phyloP scores from a whole-genome alignment of 2,329 filamentous ascomycete genomes.

The Talaromyces piceae region DNA sequence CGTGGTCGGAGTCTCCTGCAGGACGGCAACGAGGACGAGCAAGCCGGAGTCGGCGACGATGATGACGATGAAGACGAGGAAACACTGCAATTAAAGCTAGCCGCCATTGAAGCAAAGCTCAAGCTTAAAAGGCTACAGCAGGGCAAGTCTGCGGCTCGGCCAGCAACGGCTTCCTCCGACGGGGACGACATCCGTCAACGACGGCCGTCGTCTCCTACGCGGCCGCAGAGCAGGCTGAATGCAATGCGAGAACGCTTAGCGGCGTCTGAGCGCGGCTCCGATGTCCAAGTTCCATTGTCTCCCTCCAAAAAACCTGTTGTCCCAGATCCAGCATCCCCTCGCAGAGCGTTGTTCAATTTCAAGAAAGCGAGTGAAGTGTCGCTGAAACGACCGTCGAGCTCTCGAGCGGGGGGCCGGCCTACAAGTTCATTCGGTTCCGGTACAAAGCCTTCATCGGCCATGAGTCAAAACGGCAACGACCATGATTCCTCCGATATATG shows the following conservation, averaged over 20 bases:
- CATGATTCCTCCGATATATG: constrained; percentile 18
- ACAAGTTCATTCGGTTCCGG: constrained; percentile 23
- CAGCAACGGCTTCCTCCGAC: constrained; percentile 19
- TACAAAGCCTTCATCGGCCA: constrained; percentile 20
- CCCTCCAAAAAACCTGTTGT: constrained; percentile 47
- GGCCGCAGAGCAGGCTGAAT: constrained; percentile 14
- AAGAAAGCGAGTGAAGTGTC: constrained; percentile 80
- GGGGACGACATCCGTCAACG: constrained; percentile 7
- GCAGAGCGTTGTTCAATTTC: constrained; percentile 73
- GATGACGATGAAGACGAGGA: constrained; percentile 81
- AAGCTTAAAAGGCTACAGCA: constrained; percentile 82
- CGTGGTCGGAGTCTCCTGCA: constrained; percentile 21
- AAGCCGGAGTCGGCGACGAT: constrained; percentile 41
- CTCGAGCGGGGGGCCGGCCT: constrained; percentile 22
- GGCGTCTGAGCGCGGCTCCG: constrained; percentile 15
- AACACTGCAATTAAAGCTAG: constrained; percentile 74
- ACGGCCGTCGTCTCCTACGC: constrained; percentile 13
- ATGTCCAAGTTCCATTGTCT: constrained; percentile 71
- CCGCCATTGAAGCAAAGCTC: constrained; percentile 80
- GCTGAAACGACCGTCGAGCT: constrained; percentile 58
- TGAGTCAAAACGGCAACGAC: constrained; percentile 14
- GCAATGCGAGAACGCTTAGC: constrained; percentile 13
- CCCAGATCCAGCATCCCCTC: constrained; percentile 62
- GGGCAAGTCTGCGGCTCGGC: constrained; percentile 24
- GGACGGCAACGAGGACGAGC: constrained; percentile 22